phyloP scores from a whole-genome alignment of 2,329 filamentous ascomycete species.

The Graphilbum fragrans region DNA sequence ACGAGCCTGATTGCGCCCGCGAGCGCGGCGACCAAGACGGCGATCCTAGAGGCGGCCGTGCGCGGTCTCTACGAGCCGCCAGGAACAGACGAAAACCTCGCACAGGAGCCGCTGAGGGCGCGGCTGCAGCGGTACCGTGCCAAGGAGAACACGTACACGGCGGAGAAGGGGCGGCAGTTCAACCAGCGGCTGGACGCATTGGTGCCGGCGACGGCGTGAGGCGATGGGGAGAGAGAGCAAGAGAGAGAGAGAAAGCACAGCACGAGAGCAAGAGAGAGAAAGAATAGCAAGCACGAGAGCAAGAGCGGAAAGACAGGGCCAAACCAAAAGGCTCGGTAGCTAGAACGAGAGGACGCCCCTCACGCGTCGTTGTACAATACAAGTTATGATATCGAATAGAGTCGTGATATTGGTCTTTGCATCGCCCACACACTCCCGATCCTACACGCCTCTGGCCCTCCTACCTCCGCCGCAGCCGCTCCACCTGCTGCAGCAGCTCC shows the following conservation, averaged over 20 bases:
- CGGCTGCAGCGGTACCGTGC: constrained; percentile 23
- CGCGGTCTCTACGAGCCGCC: constrained; percentile 24
- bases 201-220: constrained; percentile 10
- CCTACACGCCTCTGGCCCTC: not conserved
- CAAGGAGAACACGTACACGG: constrained; percentile 19
- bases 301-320: not conserved
- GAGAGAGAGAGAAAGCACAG: not conserved
- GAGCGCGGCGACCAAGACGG: constrained; percentile 14
- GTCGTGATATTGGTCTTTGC: too few species aligned
- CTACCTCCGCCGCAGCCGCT: constrained; percentile 10
- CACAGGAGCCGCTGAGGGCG: constrained; percentile 3
- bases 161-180: constrained; percentile 25
- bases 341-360: not conserved
- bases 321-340: not conserved
- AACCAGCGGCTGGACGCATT: constrained; percentile 17
- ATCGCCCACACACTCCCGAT: not conserved
- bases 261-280: not conserved
- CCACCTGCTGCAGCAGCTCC: constrained; percentile 29
- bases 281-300: not conserved
- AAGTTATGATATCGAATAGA: not conserved
- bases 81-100: constrained; percentile 14
- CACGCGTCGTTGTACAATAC: too few species aligned
- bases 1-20: constrained; percentile 8
- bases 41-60: constrained; percentile 23
- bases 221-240: not conserved